Conservation (phyloP, 179 eudicot species). For the Silene coronaria region DNA sequence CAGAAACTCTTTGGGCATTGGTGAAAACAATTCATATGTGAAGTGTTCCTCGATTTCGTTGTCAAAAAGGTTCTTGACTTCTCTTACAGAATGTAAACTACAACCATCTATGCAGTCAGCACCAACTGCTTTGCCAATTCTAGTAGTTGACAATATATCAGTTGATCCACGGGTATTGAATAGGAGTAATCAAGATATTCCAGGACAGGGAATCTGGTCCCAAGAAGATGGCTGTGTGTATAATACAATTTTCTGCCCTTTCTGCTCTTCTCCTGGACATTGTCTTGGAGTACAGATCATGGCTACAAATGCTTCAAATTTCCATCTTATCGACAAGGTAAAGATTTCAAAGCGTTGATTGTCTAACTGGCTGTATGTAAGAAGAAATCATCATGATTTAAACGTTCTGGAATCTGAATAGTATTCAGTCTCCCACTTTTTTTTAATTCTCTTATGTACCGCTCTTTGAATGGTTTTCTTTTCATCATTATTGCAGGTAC, state of each 20-base stretch:
- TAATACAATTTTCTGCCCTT: slow-evolving; percentile 57
- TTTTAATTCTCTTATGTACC: not conserved
- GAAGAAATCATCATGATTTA: not conserved
- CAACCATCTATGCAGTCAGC: slow-evolving; percentile 23
- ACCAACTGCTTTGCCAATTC: slow-evolving; percentile 33
- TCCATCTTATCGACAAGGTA: slow-evolving; percentile 64
- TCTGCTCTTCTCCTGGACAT: slow-evolving; percentile 41
- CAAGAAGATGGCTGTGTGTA: slow-evolving; percentile 87
- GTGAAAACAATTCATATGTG: slow-evolving; percentile 45
- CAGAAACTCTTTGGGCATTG: slow-evolving; percentile 54
- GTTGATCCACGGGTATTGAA: slow-evolving; percentile 43
- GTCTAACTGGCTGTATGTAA: slow-evolving; percentile 3
- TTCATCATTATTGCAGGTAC: slow-evolving; percentile 40
- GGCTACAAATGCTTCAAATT: slow-evolving; percentile 73
- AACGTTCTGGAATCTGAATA: not conserved
- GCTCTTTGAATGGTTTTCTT: not conserved
- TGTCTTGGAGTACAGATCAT: slow-evolving; percentile 71
- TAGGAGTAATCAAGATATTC: slow-evolving; percentile 28
- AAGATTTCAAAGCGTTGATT: slow-evolving; percentile 3
- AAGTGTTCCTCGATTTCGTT: slow-evolving; percentile 41
- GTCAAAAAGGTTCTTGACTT: slow-evolving; percentile 48
- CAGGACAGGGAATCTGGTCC: slow-evolving; percentile 75
- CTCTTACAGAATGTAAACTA: slow-evolving; percentile 32
- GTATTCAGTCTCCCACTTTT: not conserved
- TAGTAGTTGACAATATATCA: slow-evolving; percentile 45